Evolutionary conservation across 345 rosid genomes (phyloP).

Genomic region (Citrus maxima): DNA sequence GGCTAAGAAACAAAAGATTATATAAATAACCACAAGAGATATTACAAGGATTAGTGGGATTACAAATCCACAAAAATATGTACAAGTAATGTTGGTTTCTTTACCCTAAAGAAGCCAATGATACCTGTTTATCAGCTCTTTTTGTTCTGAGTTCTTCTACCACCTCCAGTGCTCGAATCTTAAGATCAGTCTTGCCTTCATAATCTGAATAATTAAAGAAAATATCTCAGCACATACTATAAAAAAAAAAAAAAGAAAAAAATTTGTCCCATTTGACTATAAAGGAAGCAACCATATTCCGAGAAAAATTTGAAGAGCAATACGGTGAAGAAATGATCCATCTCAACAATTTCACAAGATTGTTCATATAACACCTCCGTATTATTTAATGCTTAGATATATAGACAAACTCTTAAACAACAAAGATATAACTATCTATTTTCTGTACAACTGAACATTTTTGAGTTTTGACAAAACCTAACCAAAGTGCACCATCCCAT

Average conservation of each 20-base stretch:
- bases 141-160: slow-evolving; percentile 88
- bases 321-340: not conserved
- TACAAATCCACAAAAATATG: no score
- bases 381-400: not conserved
- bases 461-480: not conserved
- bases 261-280: not conserved
- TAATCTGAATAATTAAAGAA: slow-evolving; percentile 47
- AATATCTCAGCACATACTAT: not conserved
- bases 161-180: slow-evolving; percentile 85
- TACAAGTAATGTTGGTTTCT: not conserved
- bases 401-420: not conserved
- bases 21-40: no score
- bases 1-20: no score
- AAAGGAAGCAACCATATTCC: not conserved
- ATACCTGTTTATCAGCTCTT: slow-evolving; percentile 96
- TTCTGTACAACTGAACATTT: not conserved
- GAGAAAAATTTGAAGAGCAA: not conserved
- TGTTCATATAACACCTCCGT: not conserved
- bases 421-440: not conserved
- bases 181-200: slow-evolving; percentile 91
- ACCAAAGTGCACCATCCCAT: not conserved
- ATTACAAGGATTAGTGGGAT: no score
- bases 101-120: not conserved
- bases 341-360: not conserved
- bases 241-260: not conserved